Conservation (phyloP, 2,329 filamentous ascomycete genomes). For the Fusarium verticillioides region DNA sequence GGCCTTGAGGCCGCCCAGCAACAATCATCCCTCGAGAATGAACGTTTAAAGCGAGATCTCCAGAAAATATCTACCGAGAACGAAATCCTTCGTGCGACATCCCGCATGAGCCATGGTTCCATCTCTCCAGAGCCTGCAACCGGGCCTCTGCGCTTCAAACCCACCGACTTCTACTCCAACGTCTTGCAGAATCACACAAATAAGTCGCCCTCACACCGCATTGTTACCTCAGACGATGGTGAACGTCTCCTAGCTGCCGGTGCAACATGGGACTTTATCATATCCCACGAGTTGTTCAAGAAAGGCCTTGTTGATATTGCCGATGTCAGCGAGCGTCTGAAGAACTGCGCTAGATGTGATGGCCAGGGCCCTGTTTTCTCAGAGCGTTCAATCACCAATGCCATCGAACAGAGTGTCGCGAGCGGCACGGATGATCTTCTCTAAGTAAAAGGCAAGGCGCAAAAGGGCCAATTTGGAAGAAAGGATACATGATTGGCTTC, state of each 20-base stretch:
- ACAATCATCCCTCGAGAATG: slow-evolving; percentile 82
- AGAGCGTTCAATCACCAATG: slow-evolving; percentile 76
- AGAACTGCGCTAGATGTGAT: slow-evolving; percentile 80
- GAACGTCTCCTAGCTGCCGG: slow-evolving; percentile 78
- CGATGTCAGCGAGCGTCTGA: slow-evolving; percentile 82
- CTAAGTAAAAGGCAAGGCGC: slow-evolving; percentile 39
- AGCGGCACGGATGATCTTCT: slow-evolving; percentile 81
- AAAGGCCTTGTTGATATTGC: slow-evolving; percentile 83
- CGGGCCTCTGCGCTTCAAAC: slow-evolving; percentile 76
- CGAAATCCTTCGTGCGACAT: slow-evolving; percentile 88
- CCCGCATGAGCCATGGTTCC: slow-evolving; percentile 55
- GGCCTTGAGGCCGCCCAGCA: slow-evolving; percentile 79
- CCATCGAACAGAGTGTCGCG: slow-evolving; percentile 82
- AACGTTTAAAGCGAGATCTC: slow-evolving; percentile 84
- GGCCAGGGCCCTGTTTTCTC: slow-evolving; percentile 90
- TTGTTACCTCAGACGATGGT: slow-evolving; percentile 72
- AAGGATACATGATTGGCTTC: slow-evolving; percentile 18
- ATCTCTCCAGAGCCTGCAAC: slow-evolving; percentile 64
- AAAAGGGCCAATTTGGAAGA: slow-evolving; percentile 15
- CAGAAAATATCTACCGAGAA: slow-evolving; percentile 90
- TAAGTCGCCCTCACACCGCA: slow-evolving; percentile 74
- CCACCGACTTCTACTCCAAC: slow-evolving; percentile 76
- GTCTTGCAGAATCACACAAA: slow-evolving; percentile 70
- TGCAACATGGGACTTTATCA: slow-evolving; percentile 91
- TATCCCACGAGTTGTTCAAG: slow-evolving; percentile 80